These are phyloP conservation scores for Zea mays DNA, from an alignment of 176 grass and related monocot species.

Conservation along the genomic window Zm-B73-REFERENCE-NAM-5.0 NC_050102.1:34671001-34671500, in stretches of 20 bases:
- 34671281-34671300: not conserved
- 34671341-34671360: constrained; percentile 85
- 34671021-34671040: constrained; percentile 44
- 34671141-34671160: constrained; percentile 72
- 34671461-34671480: constrained; percentile 75
- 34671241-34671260: constrained; percentile 6
- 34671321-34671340: constrained; percentile 95
- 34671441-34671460: constrained; percentile 69
- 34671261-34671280: not conserved
- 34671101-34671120: constrained; percentile 61
- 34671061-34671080: constrained; percentile 47
- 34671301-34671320: constrained; percentile 56
- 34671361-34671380: constrained; percentile 97
- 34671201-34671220: constrained; percentile 80
- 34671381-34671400: constrained; percentile 90
- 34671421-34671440: constrained; percentile 78
- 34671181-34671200: constrained; percentile 89
- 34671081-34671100: constrained; percentile 39
- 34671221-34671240: constrained; percentile 48
- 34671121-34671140: constrained; percentile 55
- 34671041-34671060: constrained; percentile 33
- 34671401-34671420: constrained; percentile 84
- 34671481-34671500: constrained; percentile 90
- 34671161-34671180: constrained; percentile 78
- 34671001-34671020: constrained; percentile 29